Base-by-base conservation (phyloP, 116 monocot species). In the Trichopus zeylanicus region DNA sequence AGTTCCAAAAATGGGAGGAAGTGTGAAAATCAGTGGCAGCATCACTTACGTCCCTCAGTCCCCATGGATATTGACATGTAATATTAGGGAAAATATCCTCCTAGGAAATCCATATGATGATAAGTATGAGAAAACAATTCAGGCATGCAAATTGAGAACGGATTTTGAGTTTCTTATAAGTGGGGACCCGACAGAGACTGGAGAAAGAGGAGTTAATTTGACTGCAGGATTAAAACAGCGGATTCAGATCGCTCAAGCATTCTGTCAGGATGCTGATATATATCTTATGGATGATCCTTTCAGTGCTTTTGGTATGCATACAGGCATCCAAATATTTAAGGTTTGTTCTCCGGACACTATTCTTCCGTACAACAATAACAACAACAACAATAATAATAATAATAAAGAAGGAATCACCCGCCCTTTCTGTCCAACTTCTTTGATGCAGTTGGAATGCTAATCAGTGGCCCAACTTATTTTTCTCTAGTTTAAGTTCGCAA, bases 261-360 rank as follows among this genome's bases (percentile, higher is more conserved):
- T 84, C 39, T 92, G 87, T 26, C 81, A 92, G 67, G 87, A 92
- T 62, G 81, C 87, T 31, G 92, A 92, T 53, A 81, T 92, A 30
- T 92, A 87, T 57, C 87, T 93, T 65, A 76, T 93, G 53, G 93
- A 93, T 71, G 93, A 93, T 38, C 88, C 88, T 52, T 93, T 93
- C 59, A 93, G 85, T 67, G 84, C 88, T 37, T 67, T 92, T 20
- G 88, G 88, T 77, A 81, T 84, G 55, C 92, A 88, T 35, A 93
- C 85, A 5, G 84, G 93, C 30, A 69, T 65, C 32, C 67, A 88
- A 56, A 56, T 93, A 21, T 93, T 93, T 53, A 69, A 87, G 83
- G 91, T 91, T 59, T 51, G 30, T 64, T 24, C 34, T 35, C 5
- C 34, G 5, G 10, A 10, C 7, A 35, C 34, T 35, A 5, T 6